Conservation (phyloP, 108 stramenopile genomes). For the Pseudonitzschia multiseries region DNA sequence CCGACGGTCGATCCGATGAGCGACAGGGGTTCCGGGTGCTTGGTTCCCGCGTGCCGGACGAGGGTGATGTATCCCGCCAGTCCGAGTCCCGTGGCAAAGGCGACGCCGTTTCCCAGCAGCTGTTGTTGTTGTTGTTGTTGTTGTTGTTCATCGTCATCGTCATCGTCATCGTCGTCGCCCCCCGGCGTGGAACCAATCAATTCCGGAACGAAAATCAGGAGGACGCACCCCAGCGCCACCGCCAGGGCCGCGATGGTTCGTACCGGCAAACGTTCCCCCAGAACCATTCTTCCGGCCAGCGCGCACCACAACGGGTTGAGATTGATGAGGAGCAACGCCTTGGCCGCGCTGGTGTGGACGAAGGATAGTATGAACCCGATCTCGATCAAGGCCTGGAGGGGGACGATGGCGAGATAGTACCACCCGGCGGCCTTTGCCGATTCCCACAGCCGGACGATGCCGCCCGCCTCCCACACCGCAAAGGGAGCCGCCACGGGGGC, state of each 20-base stretch:
- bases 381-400: neutral
- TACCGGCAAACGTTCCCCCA: neutral
- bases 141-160: neutral
- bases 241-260: neutral
- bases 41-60: neutral
- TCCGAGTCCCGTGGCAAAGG: neutral
- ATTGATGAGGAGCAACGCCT: slow-evolving; percentile 1
- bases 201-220: slow-evolving; percentile 2
- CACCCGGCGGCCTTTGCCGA: neutral
- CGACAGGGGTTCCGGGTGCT: neutral
- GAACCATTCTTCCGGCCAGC: neutral
- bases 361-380: neutral
- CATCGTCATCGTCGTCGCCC: neutral
- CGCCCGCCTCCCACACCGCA: slow-evolving; percentile 3
- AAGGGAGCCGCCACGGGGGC: neutral
- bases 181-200: neutral
- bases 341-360: slow-evolving; percentile 1
- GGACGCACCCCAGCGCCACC: neutral
- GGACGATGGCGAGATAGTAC: neutral
- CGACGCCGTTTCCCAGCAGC: neutral
- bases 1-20: neutral
- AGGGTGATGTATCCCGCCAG: neutral
- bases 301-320: slow-evolving; percentile 5
- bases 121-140: neutral
- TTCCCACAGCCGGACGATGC: neutral